These are phyloP conservation scores for Rhododendron mucronatum DNA, from an alignment of 148 eudicot species.

Conservation along the genomic window DNA sequence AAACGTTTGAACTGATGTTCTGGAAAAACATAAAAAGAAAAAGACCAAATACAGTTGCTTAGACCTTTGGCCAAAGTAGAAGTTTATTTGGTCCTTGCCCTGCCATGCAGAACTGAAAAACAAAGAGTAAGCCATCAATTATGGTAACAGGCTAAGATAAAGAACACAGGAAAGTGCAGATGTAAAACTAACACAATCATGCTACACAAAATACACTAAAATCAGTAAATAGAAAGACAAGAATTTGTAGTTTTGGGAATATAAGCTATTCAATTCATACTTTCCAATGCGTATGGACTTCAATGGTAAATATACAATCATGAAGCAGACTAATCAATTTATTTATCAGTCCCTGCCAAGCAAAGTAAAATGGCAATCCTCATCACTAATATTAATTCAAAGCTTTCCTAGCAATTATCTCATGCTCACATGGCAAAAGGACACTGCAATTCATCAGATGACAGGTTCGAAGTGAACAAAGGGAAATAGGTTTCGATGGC, in stretches of 20 bases:
- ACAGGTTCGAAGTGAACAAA: conserved; percentile 10
- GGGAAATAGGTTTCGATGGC: conserved; percentile 27
- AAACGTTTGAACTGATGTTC: too few relatives aligned
- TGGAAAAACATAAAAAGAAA: too few relatives aligned
- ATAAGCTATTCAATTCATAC: too few relatives aligned
- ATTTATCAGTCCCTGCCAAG: not conserved
- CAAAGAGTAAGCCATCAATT: too few relatives aligned
- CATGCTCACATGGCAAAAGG: conserved; percentile 9
- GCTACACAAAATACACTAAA: too few relatives aligned
- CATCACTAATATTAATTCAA: conserved; percentile 6
- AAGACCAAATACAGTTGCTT: too few relatives aligned
- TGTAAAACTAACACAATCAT: too few relatives aligned
- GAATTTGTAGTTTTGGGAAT: not conserved
- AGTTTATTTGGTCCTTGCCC: too few relatives aligned
- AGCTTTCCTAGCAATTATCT: conserved; percentile 19
- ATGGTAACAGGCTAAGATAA: too few relatives aligned
- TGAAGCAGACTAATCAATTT: not conserved
- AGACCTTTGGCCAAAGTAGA: too few relatives aligned
- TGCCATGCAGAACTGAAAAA: too few relatives aligned
- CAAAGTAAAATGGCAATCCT: not conserved
- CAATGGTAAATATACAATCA: not conserved
- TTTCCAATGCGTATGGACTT: not conserved
- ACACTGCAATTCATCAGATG: not conserved
- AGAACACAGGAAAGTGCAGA: too few relatives aligned
- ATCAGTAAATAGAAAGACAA: not conserved